These are phyloP conservation scores for Pistacia integerrima DNA, from an alignment of 345 rosid genomes.

Conservation along the genomic window DNA sequence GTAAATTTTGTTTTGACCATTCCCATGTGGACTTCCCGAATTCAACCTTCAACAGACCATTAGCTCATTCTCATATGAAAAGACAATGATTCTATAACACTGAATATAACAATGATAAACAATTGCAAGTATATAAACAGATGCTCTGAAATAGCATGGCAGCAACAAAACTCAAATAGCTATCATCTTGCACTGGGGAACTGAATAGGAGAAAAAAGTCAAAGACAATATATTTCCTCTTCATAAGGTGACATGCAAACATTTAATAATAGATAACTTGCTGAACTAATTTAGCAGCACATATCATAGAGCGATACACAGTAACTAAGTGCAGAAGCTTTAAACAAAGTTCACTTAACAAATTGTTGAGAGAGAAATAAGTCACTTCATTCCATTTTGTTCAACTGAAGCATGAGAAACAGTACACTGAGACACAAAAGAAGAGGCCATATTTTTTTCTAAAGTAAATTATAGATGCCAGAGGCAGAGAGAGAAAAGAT, in stretches of 20 bases:
- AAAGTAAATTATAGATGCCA: background rate
- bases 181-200: background rate
- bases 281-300: background rate
- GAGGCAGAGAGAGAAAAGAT: background rate
- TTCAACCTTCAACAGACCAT: background rate
- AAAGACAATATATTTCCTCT: background rate
- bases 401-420: background rate
- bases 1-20: background rate
- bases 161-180: background rate
- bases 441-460: background rate
- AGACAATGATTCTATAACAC: background rate
- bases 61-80: constrained; percentile 1
- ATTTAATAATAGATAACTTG: background rate
- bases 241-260: background rate
- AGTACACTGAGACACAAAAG: background rate
- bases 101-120: background rate
- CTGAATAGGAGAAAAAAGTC: background rate
- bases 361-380: background rate
- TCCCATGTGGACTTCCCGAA: background rate
- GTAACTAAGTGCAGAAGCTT: background rate
- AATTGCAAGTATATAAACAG: background rate
- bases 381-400: background rate
- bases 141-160: background rate
- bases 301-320: background rate
- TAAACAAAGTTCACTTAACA: background rate